phyloP scores from a whole-genome alignment of 2,329 filamentous ascomycete genomes.

The Ceratocystis smalleyi region DNA sequence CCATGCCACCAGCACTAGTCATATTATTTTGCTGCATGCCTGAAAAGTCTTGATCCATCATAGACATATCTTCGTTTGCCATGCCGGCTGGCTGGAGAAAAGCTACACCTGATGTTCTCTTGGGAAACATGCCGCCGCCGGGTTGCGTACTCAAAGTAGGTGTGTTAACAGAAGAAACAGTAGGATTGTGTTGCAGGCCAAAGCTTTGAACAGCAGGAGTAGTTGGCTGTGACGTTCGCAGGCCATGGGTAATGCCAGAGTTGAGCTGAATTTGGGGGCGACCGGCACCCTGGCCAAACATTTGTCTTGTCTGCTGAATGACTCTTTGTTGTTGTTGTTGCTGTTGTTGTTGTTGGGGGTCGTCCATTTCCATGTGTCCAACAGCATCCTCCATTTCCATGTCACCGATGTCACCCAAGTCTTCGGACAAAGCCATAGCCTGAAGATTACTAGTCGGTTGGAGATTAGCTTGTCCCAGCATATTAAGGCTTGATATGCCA shows the following conservation, averaged over 20 bases:
- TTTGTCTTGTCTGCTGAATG: slow-evolving; percentile 53
- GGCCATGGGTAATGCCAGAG: slow-evolving; percentile 57
- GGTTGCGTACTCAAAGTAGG: slow-evolving; percentile 74
- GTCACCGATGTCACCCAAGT: slow-evolving; percentile 76
- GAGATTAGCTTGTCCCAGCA: slow-evolving; percentile 25
- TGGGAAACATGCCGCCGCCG: slow-evolving; percentile 45
- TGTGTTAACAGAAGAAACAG: slow-evolving; percentile 92
- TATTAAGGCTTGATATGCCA: slow-evolving; percentile 14
- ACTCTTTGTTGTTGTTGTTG: slow-evolving; percentile 22
- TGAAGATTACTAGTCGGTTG: slow-evolving; percentile 31
- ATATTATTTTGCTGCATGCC: slow-evolving; percentile 32
- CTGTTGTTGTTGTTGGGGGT: slow-evolving; percentile 31
- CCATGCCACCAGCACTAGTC: slow-evolving; percentile 30
- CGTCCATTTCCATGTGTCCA: slow-evolving; percentile 47
- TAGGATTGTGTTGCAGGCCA: slow-evolving; percentile 79
- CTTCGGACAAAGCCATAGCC: slow-evolving; percentile 27
- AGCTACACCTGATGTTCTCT: slow-evolving; percentile 25
- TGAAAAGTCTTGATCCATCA: slow-evolving; percentile 56
- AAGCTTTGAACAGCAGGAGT: slow-evolving; percentile 68
- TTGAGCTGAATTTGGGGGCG: slow-evolving; percentile 64
- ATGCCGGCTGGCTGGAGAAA: slow-evolving; percentile 16
- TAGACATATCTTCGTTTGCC: slow-evolving; percentile 35
- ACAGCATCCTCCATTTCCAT: slow-evolving; percentile 93
- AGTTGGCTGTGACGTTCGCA: slow-evolving; percentile 71
- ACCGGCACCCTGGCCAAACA: slow-evolving; percentile 48